These are phyloP conservation scores for Amanita subjunquillea DNA, from an alignment of 768 basidiomycete species.

Conservation along the genomic window DNA sequence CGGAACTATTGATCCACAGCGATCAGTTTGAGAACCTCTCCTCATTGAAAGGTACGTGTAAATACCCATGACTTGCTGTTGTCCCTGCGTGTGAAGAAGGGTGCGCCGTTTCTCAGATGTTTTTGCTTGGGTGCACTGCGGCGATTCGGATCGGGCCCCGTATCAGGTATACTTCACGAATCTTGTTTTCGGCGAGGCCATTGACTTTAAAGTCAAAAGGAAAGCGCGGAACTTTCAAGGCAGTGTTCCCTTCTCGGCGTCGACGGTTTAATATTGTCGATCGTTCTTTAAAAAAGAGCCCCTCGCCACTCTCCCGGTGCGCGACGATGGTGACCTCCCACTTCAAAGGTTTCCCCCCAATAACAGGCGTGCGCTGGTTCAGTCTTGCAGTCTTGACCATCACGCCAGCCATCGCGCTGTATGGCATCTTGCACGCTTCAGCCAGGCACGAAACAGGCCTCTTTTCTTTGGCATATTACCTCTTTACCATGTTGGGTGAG, in stretches of 20 bases:
- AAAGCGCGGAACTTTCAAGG: neutral
- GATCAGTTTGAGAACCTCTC: too few species aligned
- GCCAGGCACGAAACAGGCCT: constrained; percentile 40
- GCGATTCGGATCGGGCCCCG: too few species aligned
- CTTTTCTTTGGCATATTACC: constrained; percentile 65
- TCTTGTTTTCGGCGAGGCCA: too few species aligned
- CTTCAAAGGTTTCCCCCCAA: constrained; percentile 37
- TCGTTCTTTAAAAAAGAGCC: neutral
- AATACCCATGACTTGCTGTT: too few species aligned
- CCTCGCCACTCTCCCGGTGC: neutral
- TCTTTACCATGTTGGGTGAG: constrained; percentile 79
- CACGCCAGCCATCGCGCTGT: constrained; percentile 62
- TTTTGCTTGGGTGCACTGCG: too few species aligned
- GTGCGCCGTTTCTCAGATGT: too few species aligned
- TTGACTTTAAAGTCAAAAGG: neutral
- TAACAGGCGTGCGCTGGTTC: constrained; percentile 63
- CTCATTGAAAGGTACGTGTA: too few species aligned
- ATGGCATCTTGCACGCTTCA: constrained; percentile 47
- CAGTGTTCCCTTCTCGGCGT: neutral
- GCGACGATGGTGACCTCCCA: neutral
- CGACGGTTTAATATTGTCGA: neutral
- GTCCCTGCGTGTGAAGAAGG: too few species aligned
- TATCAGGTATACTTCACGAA: too few species aligned
- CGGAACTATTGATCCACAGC: too few species aligned
- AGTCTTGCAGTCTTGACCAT: constrained; percentile 59